Evolutionary conservation across 2,329 filamentous ascomycete species (phyloP).

Genomic region (Exophiala viscosa): DNA sequence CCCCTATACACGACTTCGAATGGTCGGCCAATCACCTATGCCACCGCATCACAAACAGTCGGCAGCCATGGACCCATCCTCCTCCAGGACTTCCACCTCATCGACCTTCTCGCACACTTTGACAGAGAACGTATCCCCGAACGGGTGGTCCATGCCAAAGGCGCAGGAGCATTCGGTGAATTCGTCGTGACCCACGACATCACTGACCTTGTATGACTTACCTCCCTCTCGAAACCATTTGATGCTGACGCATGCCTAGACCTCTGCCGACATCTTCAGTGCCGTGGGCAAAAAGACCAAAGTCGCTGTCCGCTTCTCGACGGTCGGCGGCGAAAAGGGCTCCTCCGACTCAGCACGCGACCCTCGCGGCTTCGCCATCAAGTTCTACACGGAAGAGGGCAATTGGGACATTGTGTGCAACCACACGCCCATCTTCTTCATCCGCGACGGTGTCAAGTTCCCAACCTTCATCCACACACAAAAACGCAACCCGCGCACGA

Average conservation of each 20-base stretch:
- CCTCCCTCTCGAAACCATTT: background rate
- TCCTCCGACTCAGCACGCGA: constrained; percentile 48
- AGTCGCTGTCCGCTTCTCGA: constrained; percentile 46
- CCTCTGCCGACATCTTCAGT: constrained; percentile 52
- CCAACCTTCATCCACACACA: constrained; percentile 71
- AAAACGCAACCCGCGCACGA: constrained; percentile 66
- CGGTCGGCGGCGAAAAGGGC: constrained; percentile 45
- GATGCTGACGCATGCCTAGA: constrained; percentile 29
- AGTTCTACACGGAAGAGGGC: constrained; percentile 52
- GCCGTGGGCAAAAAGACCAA: constrained; percentile 39
- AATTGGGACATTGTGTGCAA: constrained; percentile 50
- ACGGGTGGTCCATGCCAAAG: constrained; percentile 60
- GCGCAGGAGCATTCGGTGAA: constrained; percentile 54
- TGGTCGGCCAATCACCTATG: constrained; percentile 9
- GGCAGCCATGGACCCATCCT: constrained; percentile 38
- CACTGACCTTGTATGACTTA: constrained; percentile 41
- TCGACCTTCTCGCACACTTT: constrained; percentile 60
- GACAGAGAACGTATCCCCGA: constrained; percentile 63
- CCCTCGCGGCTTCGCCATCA: constrained; percentile 49
- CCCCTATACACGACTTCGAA: constrained; percentile 16
- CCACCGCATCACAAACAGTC: constrained; percentile 23
- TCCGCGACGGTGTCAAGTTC: constrained; percentile 65
- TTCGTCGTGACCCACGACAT: constrained; percentile 59
- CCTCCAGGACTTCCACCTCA: constrained; percentile 57
- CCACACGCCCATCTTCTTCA: constrained; percentile 43